Conservation (phyloP, 768 basidiomycete genomes). For the Tubosaeta sp. region DNA sequence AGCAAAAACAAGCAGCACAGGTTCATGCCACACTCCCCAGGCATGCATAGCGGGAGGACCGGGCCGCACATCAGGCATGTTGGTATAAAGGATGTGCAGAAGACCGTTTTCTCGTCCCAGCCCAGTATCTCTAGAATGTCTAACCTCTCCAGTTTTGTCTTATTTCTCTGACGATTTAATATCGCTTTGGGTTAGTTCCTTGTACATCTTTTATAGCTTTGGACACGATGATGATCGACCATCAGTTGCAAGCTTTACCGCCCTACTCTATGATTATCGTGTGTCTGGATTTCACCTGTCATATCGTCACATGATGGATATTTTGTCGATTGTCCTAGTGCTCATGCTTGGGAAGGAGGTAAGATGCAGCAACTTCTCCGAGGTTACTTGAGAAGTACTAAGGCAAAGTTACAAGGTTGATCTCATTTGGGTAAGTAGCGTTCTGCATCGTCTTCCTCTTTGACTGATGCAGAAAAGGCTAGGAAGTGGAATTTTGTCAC, state of each 20-base stretch:
- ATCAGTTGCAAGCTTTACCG: slow-evolving; percentile 10
- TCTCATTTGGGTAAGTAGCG: slow-evolving; percentile 13
- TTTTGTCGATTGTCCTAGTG: background rate
- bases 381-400: background rate
- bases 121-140: no score
- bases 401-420: slow-evolving; percentile 9
- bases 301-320: background rate
- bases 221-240: background rate
- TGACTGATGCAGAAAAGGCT: slow-evolving; percentile 6
- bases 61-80: no score
- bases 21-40: no score
- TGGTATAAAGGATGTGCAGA: no score
- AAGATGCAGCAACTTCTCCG: background rate
- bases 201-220: background rate
- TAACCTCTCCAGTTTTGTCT: no score
- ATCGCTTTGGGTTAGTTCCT: background rate
- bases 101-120: no score
- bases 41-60: no score
- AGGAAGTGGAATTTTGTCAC: slow-evolving; percentile 16
- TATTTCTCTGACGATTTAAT: no score
- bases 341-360: slow-evolving; percentile 5
- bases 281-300: background rate
- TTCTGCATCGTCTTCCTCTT: background rate
- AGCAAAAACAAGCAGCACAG: no score
- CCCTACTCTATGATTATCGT: slow-evolving; percentile 17